Base-by-base conservation (phyloP, 2,329 filamentous ascomycete genomes). In the Stachybotrys chartarum region DNA sequence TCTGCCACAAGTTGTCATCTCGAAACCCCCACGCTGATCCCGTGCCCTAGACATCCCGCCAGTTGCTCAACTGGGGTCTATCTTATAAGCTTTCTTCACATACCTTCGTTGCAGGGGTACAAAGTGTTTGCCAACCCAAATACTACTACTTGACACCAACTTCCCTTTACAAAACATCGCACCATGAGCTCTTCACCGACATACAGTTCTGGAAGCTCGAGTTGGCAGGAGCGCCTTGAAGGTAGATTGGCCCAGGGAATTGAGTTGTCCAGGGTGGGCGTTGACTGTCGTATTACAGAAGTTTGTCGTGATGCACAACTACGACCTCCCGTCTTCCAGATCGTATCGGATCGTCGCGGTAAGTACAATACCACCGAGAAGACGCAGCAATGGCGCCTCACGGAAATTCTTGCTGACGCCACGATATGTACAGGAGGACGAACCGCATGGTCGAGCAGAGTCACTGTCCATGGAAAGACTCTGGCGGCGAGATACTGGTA, bases 401-500 rank as follows among this genome's bases (percentile, higher is more conserved):
- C 10, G 35, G 10, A 14, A 3, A 42, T 14, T 42, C 35, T 10
- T 42, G 35, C 35, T 42, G 35, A 42, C 35, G 35, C 8, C 35
- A 10, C 5, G 10, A 10, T 14, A 42, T 42, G 50, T 49, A 46
- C 32, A 94, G 91, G 91, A 63, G 91, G 91, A 61, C 88, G 91
- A 64, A 96, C 91, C 56, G 91, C 91, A 56, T 96, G 91, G 91
- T 93, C 90, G 56, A 88, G 87, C 75, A 81, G 81, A 57, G 90
- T 96, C 56, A 84, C 78, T n/a, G 81, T 96, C 56, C 78, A 82
- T 63, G 86, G 85, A 54, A 74, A 79, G 52, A 79, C 75, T 50
- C 80, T 90, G 64, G 69, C 79, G n/a, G 91, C 91, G 50, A 83
- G 90, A 59, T 96, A 85, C 73, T 96, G 90, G 90, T 96, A 96